These are phyloP conservation scores for Centrapalus pauciflorus DNA, from an alignment of 129 eudicot species.

Conservation along the genomic window DNA sequence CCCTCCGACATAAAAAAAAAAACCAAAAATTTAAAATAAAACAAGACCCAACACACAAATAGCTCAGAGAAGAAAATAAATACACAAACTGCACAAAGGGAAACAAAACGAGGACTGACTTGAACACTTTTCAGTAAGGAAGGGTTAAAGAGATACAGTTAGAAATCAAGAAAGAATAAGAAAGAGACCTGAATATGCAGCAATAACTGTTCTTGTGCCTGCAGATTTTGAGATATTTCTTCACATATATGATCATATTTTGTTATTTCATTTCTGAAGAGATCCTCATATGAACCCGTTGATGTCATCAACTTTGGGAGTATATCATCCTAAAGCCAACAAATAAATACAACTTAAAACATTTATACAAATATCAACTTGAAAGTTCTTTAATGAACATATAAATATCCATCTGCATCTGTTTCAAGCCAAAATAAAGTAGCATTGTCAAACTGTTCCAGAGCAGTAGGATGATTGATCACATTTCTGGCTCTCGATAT, in stretches of 20 bases:
- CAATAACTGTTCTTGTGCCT: conserved; percentile 63
- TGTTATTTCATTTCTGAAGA: conserved; percentile 76
- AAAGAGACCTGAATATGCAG: conserved; percentile 60
- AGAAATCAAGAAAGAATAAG: background rate
- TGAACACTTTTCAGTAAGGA: background rate
- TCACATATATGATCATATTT: conserved; percentile 65
- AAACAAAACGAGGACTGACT: background rate
- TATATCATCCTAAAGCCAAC: conserved; percentile 60
- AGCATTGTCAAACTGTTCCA: background rate
- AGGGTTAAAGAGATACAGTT: background rate
- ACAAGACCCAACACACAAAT: background rate
- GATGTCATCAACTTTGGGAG: conserved; percentile 76
- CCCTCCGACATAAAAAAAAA: background rate
- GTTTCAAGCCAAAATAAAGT: background rate
- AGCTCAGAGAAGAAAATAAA: background rate
- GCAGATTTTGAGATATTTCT: conserved; percentile 56
- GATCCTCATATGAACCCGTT: conserved; percentile 75
- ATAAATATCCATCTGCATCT: background rate
- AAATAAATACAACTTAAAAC: background rate
- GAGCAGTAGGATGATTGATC: background rate
- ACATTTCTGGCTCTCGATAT: no score
- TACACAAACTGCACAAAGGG: background rate
- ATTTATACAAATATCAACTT: background rate
- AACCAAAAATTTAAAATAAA: no score
- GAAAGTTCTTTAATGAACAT: background rate